Evolutionary conservation across 2,329 filamentous ascomycete species (phyloP).

Genomic region (Sclerotinia minor): DNA sequence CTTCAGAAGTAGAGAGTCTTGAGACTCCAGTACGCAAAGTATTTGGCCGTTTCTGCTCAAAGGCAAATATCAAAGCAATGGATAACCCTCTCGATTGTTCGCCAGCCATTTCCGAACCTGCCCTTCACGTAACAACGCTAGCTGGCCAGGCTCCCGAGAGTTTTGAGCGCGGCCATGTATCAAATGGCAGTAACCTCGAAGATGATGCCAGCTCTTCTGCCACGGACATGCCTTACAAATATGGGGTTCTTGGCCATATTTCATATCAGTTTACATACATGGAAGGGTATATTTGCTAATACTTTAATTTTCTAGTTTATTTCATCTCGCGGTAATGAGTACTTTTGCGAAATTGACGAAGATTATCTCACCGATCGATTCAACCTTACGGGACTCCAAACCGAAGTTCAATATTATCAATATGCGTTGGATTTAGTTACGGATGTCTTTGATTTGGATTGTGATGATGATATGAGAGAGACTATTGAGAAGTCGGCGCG

Average conservation of each 20-base stretch:
- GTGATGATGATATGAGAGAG: conserved; percentile 97
- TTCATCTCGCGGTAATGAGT: conserved; percentile 95
- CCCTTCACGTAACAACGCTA: neutral
- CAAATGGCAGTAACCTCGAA: neutral
- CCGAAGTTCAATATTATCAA: conserved; percentile 97
- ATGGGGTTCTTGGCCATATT: conserved; percentile 18
- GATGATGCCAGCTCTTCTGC: neutral
- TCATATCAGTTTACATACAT: conserved; percentile 9
- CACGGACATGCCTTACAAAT: neutral
- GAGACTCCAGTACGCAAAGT: neutral
- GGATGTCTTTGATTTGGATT: conserved; percentile 97
- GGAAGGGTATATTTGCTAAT: conserved; percentile 21
- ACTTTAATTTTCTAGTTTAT: conserved; percentile 72
- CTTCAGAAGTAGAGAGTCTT: neutral
- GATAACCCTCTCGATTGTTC: neutral
- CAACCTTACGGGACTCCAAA: conserved; percentile 95
- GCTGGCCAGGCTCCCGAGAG: too few species aligned
- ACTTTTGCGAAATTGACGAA: conserved; percentile 99
- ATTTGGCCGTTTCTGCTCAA: too few species aligned
- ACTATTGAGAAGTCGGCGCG: conserved; percentile 96
- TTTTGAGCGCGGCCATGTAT: too few species aligned
- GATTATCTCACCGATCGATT: conserved; percentile 98
- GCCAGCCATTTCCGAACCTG: neutral
- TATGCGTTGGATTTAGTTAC: conserved; percentile 97
- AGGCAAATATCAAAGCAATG: neutral